Base-by-base conservation (phyloP, 2,329 filamentous ascomycete genomes). In the Xylaria sp. region DNA sequence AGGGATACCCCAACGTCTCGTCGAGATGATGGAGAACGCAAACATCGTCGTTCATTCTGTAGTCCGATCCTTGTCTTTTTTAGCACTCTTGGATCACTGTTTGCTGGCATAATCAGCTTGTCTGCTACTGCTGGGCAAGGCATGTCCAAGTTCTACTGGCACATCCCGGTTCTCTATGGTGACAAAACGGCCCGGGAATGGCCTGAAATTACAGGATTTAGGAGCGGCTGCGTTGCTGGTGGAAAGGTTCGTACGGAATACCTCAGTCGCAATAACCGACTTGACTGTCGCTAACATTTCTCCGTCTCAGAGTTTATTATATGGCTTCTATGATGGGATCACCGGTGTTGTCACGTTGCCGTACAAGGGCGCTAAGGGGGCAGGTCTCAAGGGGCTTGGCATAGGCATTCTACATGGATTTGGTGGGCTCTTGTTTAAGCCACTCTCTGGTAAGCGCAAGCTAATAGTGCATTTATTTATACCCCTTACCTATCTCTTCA, bases 91-190 rank as follows among this genome's bases (percentile, higher is more conserved):
- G 52, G 50, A 7, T 66, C 64, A 6, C 25, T 66, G 4, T 63
- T 66, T 34, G 59, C 59, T 25, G 58, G 58, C 7, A 66, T 66
- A 43, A 28, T 66, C n/a, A 45, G 43, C 15, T 25, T 66, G 18
- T 65, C 63, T 6, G 63, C 63, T 28, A 36, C 18, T 30, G 62
- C 62, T 10, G 63, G 63, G 13, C 64, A 66, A 25, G 53, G 64
- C 34, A 66, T 66, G 64, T 58, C 64, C 7, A 62, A 66, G 23
- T 61, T 66, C 34, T 66, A 63, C n/a, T 66, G 64, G 64, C 50
- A 66, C 25, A 66, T 66, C 23, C 64, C 64, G 18, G 43, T 63
- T n/a, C 50, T 66, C 39, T 66, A 66, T 13, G 64, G 64, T 30
- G 64, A 66, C 50, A 66, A 57, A 63, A 58, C 64, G 4, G 13